phyloP scores from a whole-genome alignment of 225 moss, liverwort and hornwort genomes.

The Pseudisothecium myosuroides region DNA sequence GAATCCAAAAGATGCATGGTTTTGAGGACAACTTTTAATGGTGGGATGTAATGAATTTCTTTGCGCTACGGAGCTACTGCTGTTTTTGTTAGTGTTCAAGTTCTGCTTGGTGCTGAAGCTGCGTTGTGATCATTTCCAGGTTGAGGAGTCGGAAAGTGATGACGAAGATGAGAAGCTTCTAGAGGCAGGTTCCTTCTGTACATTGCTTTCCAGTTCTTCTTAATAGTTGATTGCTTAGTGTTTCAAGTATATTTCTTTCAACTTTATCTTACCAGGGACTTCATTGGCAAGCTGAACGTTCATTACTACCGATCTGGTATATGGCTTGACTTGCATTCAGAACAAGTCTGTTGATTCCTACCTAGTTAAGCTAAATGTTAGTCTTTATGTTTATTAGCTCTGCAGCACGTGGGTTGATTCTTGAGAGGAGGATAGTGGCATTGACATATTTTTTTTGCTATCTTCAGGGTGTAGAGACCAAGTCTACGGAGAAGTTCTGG shows the following conservation, averaged over 20 bases:
- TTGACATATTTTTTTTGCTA: background rate
- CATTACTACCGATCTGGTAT: background rate
- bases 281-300: background rate
- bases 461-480: constrained; percentile 41
- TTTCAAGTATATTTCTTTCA: background rate
- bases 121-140: constrained; percentile 8
- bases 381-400: background rate
- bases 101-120: background rate
- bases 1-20: background rate
- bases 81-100: background rate
- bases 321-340: background rate
- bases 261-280: background rate
- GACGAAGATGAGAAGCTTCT: background rate
- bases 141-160: constrained; percentile 11
- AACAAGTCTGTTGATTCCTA: background rate
- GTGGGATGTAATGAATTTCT: background rate
- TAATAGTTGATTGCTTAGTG: background rate
- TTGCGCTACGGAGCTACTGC: background rate
- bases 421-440: background rate
- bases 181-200: constrained; percentile 6
- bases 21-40: background rate
- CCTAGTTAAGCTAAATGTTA: background rate
- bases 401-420: background rate
- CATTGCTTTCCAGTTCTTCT: background rate
- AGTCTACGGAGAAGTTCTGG: constrained; percentile 62